Percentiles rank a stretch among this genome's conserved stretches.
Evolutionary conservation across 257 asterid species (phyloP).

Genomic region (Ballota nigra): DNA sequence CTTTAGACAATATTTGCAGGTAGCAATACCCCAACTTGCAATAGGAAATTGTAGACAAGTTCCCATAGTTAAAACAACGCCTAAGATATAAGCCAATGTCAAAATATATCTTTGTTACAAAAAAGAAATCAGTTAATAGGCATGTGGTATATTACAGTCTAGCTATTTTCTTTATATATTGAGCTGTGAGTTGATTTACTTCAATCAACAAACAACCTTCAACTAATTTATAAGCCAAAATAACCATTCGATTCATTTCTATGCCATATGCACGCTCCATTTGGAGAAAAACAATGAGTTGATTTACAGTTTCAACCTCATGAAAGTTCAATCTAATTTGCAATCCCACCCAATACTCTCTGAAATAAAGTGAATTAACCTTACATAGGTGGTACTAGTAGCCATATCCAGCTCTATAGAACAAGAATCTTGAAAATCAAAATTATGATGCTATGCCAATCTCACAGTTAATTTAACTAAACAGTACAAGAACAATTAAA

Average conservation of each 20-base stretch:
- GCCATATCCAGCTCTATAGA: slow-evolving; percentile 1
- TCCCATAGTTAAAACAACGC: not conserved
- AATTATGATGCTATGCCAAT: not conserved
- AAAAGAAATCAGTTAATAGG: not conserved
- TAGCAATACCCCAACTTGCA: not conserved
- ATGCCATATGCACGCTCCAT: slow-evolving; percentile 8
- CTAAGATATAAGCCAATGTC: not conserved
- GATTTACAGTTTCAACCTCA: slow-evolving; percentile 4
- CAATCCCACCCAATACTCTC: not conserved
- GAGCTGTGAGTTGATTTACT: not conserved
- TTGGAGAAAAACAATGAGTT: slow-evolving; percentile 1
- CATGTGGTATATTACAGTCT: not conserved
- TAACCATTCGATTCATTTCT: not conserved
- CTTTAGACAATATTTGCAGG: not conserved
- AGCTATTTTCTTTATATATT: not conserved
- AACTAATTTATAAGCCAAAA: not conserved
- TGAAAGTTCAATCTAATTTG: not conserved
- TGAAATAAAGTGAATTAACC: not conserved
- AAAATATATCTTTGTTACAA: not conserved
- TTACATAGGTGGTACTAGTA: not conserved
- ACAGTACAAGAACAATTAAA: slow-evolving; percentile 15
- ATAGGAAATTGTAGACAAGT: too few relatives aligned
- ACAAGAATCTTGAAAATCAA: slow-evolving; percentile 12
- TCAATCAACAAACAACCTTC: not conserved
- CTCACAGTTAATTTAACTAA: not conserved